Evolutionary conservation across 257 asterid genomes (phyloP).

Genomic region (Rauvolfia tetraphylla): DNA sequence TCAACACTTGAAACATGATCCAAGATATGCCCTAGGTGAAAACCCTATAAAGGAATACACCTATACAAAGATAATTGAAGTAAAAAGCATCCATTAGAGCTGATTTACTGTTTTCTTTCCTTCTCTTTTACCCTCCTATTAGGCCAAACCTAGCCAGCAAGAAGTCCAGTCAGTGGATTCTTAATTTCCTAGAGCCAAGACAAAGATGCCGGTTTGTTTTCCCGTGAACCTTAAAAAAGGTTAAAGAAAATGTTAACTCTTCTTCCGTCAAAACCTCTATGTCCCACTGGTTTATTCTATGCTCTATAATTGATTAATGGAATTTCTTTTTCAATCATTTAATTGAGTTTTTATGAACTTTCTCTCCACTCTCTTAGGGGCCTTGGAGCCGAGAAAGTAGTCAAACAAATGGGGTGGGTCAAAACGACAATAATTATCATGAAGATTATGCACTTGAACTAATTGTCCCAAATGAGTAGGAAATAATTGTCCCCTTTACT

Average conservation of each 20-base stretch:
- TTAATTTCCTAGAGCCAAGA: too few relatives aligned
- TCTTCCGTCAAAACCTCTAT: not conserved
- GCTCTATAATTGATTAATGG: slow-evolving; percentile 7
- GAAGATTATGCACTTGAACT: slow-evolving; percentile 32
- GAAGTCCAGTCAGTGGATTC: not conserved
- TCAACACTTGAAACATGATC: not conserved
- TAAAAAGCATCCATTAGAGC: not conserved
- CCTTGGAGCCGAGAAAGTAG: slow-evolving; percentile 36
- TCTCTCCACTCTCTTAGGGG: slow-evolving; percentile 2
- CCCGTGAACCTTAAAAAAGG: too few relatives aligned
- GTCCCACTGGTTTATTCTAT: slow-evolving; percentile 8
- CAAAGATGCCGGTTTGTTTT: not conserved
- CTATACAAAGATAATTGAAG: not conserved
- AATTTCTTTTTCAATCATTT: slow-evolving; percentile 5
- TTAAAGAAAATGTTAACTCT: not conserved
- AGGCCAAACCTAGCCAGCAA: not conserved
- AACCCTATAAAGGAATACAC: not conserved
- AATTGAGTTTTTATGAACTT: not conserved
- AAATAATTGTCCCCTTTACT: slow-evolving; percentile 38
- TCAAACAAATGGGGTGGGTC: slow-evolving; percentile 46
- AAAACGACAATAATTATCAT: slow-evolving; percentile 29
- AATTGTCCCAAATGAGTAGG: slow-evolving; percentile 57
- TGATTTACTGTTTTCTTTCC: slow-evolving; percentile 16
- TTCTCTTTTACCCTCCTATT: not conserved
- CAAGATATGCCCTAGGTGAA: slow-evolving; percentile 1